Conservation (phyloP, 768 basidiomycete species). For the Termitomyces sp. region DNA sequence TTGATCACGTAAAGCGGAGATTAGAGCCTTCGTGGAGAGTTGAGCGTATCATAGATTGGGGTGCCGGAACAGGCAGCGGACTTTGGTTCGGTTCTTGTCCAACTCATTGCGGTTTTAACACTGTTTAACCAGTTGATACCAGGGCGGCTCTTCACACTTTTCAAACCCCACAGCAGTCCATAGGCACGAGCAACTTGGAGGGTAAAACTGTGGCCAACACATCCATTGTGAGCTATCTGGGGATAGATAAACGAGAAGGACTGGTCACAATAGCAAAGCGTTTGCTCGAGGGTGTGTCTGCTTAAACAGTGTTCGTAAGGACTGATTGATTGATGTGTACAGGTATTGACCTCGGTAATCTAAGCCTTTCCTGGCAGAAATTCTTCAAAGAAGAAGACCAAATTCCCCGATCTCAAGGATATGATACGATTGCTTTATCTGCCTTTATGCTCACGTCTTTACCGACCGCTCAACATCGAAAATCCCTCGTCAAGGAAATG, state of each 20-base stretch:
- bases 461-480: slow-evolving; percentile 54
- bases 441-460: slow-evolving; percentile 85
- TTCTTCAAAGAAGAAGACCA: slow-evolving; percentile 47
- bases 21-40: slow-evolving; percentile 60
- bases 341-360: slow-evolving; percentile 46
- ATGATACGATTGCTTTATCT: slow-evolving; percentile 66
- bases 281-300: slow-evolving; percentile 48
- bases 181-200: slow-evolving; percentile 18
- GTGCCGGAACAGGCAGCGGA: slow-evolving; percentile 76
- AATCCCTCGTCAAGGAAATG: slow-evolving; percentile 73
- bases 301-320: background rate
- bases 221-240: slow-evolving; percentile 59
- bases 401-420: slow-evolving; percentile 37
- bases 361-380: slow-evolving; percentile 54
- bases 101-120: background rate
- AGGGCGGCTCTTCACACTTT: slow-evolving; percentile 73
- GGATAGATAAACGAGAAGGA: slow-evolving; percentile 75
- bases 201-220: slow-evolving; percentile 43
- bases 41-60: slow-evolving; percentile 76
- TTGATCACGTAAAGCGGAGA: slow-evolving; percentile 62
- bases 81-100: slow-evolving; percentile 56
- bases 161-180: slow-evolving; percentile 31
- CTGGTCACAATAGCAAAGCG: slow-evolving; percentile 64
- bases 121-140: background rate
- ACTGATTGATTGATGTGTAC: background rate